Evolutionary conservation across 805 yeast species (phyloP).

Genomic region (Kuraishia hungarica): DNA sequence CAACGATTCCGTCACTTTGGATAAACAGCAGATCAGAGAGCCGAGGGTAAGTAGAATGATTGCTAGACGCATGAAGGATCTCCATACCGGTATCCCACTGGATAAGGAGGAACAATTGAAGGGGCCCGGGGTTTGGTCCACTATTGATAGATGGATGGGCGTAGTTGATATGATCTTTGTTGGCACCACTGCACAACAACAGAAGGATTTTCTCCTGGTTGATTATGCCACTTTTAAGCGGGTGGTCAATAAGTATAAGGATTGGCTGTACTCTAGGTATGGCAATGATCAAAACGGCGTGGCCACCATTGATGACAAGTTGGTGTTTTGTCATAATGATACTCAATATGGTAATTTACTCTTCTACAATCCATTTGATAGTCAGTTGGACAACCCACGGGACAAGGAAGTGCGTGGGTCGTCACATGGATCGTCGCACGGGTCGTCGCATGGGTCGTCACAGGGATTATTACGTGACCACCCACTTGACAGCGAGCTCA

Average conservation of each 20-base stretch:
- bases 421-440: no score
- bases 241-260: slow-evolving; percentile 42
- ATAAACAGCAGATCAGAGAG: slow-evolving; percentile 63
- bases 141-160: slow-evolving; percentile 63
- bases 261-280: slow-evolving; percentile 52
- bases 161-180: slow-evolving; percentile 36
- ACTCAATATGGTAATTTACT: slow-evolving; percentile 93
- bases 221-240: slow-evolving; percentile 42
- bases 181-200: slow-evolving; percentile 25
- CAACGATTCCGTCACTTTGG: slow-evolving; percentile 72
- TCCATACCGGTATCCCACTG: slow-evolving; percentile 73
- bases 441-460: no score
- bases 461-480: no score
- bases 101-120: slow-evolving; percentile 41
- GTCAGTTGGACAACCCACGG: neutral
- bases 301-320: slow-evolving; percentile 31
- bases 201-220: slow-evolving; percentile 31
- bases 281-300: slow-evolving; percentile 28
- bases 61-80: slow-evolving; percentile 94
- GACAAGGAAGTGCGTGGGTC: no score
- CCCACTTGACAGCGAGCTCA: slow-evolving; percentile 2
- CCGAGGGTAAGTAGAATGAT: slow-evolving; percentile 73
- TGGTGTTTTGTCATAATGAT: slow-evolving; percentile 91
- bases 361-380: slow-evolving; percentile 26
- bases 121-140: slow-evolving; percentile 66